Base-by-base conservation (phyloP, 2,329 filamentous ascomycete species). In the Neopestalotiopsis clavispora region DNA sequence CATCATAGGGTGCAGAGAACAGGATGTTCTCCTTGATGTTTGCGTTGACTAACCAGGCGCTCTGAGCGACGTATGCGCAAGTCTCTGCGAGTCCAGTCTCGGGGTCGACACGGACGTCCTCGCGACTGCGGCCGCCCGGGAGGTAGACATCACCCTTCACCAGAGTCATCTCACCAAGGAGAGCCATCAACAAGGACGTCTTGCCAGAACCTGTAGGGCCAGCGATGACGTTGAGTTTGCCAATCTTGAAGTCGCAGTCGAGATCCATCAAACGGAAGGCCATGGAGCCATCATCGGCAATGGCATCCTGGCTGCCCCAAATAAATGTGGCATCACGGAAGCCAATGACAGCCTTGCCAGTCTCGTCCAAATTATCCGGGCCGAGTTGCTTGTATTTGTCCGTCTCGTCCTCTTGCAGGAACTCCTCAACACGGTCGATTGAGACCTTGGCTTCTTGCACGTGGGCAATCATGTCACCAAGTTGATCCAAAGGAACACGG, bases 401-500 rank as follows among this genome's bases (percentile, higher is more conserved):
- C 0, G 96, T 99, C 82, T 99, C 96, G 7, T 96, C 94, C 78
- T 99, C 96, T 68, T 87, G 91, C 57, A 99, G 81, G 75, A 98
- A 99, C 74, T 97, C 93, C 77, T 99, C 95, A 7, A 99, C 94
- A 84, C 96, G 95, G 76, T 98, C 95, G 65, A 99, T 91, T 0
- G 96, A 99, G 23, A 99, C 95, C 82, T 97, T 97, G 30, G 95
- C 94, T 81, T 99, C 96, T 82, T 98, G 94, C 4, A 99, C 95
- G 81, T 98, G 96, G 12, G 96, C 96, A 77, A 98, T 92, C 96
- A 99, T 99, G 80, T 99, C 96, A 65, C 96, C 96, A 67, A 99
- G 87, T 81, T 98, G 95, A 79, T 99, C 96, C 60, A 99, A 85
- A 4, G 96, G 96, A 66, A 98, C 93, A 62, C 96, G 91, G 14